phyloP scores from a whole-genome alignment of 2,329 filamentous ascomycete genomes.

The Mycogone perniciosa region DNA sequence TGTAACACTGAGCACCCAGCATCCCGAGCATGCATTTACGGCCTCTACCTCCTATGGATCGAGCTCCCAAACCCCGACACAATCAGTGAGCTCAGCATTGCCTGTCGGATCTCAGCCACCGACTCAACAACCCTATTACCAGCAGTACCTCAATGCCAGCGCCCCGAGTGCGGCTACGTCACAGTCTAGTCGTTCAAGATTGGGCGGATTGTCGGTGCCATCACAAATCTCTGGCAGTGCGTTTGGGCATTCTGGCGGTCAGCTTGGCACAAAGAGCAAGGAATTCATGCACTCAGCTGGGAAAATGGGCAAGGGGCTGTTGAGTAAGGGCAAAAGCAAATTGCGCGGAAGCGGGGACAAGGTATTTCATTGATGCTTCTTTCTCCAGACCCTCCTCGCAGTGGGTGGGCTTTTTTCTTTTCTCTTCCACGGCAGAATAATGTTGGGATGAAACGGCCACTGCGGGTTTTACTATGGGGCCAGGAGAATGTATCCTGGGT shows the following conservation, averaged over 20 bases:
- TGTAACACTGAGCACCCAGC: slow-evolving; percentile 34
- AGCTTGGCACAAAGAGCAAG: slow-evolving; percentile 78
- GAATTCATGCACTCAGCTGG: slow-evolving; percentile 81
- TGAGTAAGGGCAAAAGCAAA: slow-evolving; percentile 86
- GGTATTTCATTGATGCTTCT: slow-evolving; percentile 66
- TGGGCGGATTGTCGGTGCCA: slow-evolving; percentile 29
- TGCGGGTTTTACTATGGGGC: slow-evolving; percentile 21
- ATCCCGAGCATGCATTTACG: slow-evolving; percentile 41
- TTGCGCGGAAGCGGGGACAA: slow-evolving; percentile 71
- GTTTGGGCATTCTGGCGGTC: slow-evolving; percentile 50
- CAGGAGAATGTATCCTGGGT: slow-evolving; percentile 15
- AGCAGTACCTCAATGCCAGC: slow-evolving; percentile 48
- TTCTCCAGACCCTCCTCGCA: slow-evolving; percentile 20
- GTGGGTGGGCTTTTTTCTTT: slow-evolving; percentile 16
- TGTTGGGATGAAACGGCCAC: slow-evolving; percentile 22
- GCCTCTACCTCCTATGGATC: slow-evolving; percentile 26
- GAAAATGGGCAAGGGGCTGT: slow-evolving; percentile 82
- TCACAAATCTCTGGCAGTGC: slow-evolving; percentile 37
- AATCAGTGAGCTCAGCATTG: slow-evolving; percentile 16
- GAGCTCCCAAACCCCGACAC: slow-evolving; percentile 11
- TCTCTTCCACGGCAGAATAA: slow-evolving; percentile 21
- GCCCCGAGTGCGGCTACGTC: slow-evolving; percentile 21
- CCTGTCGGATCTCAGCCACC: slow-evolving; percentile 21
- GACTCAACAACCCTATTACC: slow-evolving; percentile 46
- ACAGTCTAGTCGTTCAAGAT: slow-evolving; percentile 30